Conservation (phyloP, 2,329 filamentous ascomycete genomes). For the Diplodia scrobiculata region DNA sequence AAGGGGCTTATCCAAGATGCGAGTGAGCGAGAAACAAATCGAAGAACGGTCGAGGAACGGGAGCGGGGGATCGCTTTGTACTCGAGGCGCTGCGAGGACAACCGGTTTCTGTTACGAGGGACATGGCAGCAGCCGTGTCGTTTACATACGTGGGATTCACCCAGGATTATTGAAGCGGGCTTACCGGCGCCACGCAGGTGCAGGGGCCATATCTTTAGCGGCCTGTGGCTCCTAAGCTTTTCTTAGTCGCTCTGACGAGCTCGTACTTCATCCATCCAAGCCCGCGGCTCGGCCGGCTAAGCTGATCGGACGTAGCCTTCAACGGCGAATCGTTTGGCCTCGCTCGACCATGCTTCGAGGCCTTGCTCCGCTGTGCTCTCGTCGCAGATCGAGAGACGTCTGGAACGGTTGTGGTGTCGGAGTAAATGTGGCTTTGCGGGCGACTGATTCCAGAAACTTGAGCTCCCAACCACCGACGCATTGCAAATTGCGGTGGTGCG, state of each 20-base stretch:
- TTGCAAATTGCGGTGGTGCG: neutral
- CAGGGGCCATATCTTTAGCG: constrained; percentile 26
- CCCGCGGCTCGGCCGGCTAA: constrained; percentile 25
- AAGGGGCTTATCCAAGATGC: neutral
- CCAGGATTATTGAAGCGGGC: constrained; percentile 26
- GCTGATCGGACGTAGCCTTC: constrained; percentile 18
- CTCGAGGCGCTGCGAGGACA: neutral
- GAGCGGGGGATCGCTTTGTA: neutral
- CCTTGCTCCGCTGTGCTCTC: neutral
- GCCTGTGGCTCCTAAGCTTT: constrained; percentile 23
- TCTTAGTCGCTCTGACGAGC: constrained; percentile 21
- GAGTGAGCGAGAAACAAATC: neutral
- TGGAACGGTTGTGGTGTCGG: constrained; percentile 1
- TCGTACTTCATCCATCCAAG: constrained; percentile 24
- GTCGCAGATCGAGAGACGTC: constrained; percentile 1
- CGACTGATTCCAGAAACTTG: neutral
- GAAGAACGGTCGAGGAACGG: neutral
- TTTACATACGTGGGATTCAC: constrained; percentile 25
- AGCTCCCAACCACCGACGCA: neutral
- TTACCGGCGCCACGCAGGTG: constrained; percentile 24
- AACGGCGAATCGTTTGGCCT: neutral
- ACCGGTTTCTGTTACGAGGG: constrained; percentile 6
- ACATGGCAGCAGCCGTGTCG: constrained; percentile 4
- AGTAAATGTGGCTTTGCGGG: neutral
- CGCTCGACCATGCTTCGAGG: constrained; percentile 11